Base-by-base conservation (phyloP, 2,329 filamentous ascomycete genomes). In the Neopestalotiopsis clavispora region DNA sequence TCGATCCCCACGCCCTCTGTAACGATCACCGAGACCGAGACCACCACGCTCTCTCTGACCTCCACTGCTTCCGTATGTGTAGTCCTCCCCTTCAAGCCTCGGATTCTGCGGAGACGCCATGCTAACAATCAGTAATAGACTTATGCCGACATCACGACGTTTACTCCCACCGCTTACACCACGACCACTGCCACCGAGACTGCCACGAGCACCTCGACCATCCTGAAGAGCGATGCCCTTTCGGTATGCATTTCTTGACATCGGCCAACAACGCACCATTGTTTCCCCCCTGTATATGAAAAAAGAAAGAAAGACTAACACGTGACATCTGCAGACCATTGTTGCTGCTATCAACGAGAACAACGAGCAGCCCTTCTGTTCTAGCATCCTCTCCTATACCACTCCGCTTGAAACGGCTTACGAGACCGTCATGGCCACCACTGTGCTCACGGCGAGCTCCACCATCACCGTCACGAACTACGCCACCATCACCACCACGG, bases 211-310 rank as follows among this genome's bases (percentile, higher is more conserved):
- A 62, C 60, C 10, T 62, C 60, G 60, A 42, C 38, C 32, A 62
- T 62, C n/a, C n/a, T 62, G n/a, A 42, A 62, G 60, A 62, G 60
- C 34, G 34, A 62, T 42, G 60, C 40, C 60, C 13, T 62, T 34
- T 20, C 32, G 38, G 60, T 62, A 62, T 34, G 60, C 10, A 30
- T 59, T 52, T 20, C 17, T 20, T 52, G 45, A 49, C 17, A n/a
- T 14, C 14, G 6, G 14, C 45, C 45, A n/a, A 49, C 45, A 49
- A 49, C 14, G 45, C 45, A 30, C 3, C n/a, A 30, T 59, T 30
- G 6, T 38, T 38, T 38, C 34, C n/a, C n/a, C 57, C 32, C 12
- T 7, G 4, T 30, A 23, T 2, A 10, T 60, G n/a, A 4, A 30
- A 34, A 4, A 30, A 17, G 10, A 34, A 59, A 38, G 1, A 6